Percentiles rank a stretch among this genome's conserved stretches.
Evolutionary conservation across 2,329 filamentous ascomycete species (phyloP).

Genomic region (Mycosphaerelloides madeirae): DNA sequence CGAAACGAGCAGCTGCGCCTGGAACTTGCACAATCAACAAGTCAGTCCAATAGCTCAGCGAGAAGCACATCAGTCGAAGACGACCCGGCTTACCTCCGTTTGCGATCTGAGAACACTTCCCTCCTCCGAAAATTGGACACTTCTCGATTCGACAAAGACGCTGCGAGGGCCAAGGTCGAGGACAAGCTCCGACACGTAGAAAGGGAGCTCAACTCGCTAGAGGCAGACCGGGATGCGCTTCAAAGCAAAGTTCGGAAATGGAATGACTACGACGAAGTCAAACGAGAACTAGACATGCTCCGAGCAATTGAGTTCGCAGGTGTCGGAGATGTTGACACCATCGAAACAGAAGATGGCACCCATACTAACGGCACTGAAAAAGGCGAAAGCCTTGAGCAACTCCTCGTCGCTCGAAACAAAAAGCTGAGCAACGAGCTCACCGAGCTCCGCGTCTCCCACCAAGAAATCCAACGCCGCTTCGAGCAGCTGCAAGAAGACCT

Average conservation of each 20-base stretch:
- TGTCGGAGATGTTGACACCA: constrained; percentile 61
- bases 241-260: constrained; percentile 80
- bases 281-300: constrained; percentile 90
- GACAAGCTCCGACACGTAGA: constrained; percentile 72
- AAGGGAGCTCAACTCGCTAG: constrained; percentile 67
- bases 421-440: constrained; percentile 93
- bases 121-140: constrained; percentile 84
- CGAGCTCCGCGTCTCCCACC: constrained; percentile 85
- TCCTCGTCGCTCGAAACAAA: constrained; percentile 89
- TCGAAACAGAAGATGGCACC: constrained; percentile 52
- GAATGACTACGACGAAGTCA: constrained; percentile 93
- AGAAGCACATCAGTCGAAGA: constrained; percentile 67
- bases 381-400: constrained; percentile 81
- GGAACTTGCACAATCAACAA: constrained; percentile 84
- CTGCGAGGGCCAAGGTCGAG: constrained; percentile 71
- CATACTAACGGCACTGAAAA: constrained; percentile 50
- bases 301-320: constrained; percentile 95
- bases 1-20: constrained; percentile 89
- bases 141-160: constrained; percentile 75
- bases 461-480: constrained; percentile 78
- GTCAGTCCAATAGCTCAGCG: constrained; percentile 59
- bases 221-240: constrained; percentile 74
- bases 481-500: constrained; percentile 79
- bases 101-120: constrained; percentile 90
- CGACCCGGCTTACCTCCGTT: constrained; percentile 79